Percentiles rank a stretch among this genome's conserved stretches.
Evolutionary conservation across 164 flowering plant genomes (phyloP).

Genomic region (Piper longum): DNA sequence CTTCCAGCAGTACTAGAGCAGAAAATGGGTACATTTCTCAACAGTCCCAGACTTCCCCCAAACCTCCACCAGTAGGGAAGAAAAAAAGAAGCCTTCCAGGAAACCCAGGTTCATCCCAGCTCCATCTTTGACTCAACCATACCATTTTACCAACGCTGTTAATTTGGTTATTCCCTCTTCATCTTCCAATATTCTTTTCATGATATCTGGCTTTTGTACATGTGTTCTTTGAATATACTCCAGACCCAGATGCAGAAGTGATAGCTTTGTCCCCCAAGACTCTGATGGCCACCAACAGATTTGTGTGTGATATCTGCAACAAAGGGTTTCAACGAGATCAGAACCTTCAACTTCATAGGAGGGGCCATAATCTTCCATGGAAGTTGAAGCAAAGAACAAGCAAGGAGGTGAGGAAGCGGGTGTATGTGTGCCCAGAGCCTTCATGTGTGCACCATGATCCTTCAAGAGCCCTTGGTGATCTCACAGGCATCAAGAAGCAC

Average conservation of each 20-base stretch:
- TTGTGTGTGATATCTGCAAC: slow-evolving; percentile 89
- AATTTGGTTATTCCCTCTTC: neutral
- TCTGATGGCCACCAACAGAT: slow-evolving; percentile 79
- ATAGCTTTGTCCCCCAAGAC: slow-evolving; percentile 72
- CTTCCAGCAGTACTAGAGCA: slow-evolving; percentile 33
- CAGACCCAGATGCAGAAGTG: slow-evolving; percentile 32
- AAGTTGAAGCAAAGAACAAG: slow-evolving; percentile 68
- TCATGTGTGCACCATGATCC: slow-evolving; percentile 89
- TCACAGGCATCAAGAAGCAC: slow-evolving; percentile 78
- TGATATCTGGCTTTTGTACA: neutral
- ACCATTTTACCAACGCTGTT: too few relatives aligned
- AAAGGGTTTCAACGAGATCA: slow-evolving; percentile 95
- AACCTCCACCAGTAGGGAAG: slow-evolving; percentile 22
- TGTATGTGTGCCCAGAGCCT: slow-evolving; percentile 78
- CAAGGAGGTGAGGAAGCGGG: slow-evolving; percentile 69
- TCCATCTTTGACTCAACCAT: neutral
- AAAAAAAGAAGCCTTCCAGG: slow-evolving; percentile 84
- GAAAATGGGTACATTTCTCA: slow-evolving; percentile 19
- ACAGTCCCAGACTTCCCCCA: slow-evolving; percentile 21
- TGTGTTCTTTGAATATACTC: neutral
- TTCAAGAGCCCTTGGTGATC: slow-evolving; percentile 86
- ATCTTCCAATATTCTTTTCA: neutral
- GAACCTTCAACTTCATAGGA: slow-evolving; percentile 83
- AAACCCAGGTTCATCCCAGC: slow-evolving; percentile 46
- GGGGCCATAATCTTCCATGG: slow-evolving; percentile 97